Evolutionary conservation across 2,329 filamentous ascomycete species (phyloP), one percentile per base, ranked within the genome.

Genomic region (Aspergillus vadensis): DNA sequence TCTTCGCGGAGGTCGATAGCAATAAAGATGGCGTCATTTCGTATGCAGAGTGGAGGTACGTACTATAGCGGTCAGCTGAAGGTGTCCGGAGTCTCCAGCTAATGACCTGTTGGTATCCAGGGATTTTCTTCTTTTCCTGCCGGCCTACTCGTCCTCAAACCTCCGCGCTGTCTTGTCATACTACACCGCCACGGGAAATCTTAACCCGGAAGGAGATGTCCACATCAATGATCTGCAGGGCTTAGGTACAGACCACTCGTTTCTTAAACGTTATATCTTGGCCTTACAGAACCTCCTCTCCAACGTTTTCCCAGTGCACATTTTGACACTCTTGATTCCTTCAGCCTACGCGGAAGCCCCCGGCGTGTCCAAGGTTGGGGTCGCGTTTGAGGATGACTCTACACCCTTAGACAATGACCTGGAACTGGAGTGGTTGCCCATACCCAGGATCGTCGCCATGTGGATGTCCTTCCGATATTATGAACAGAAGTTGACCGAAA

Each of bases 11-110:
- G 74, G 90, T 99, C 69, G 95, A 99, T 75, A 84, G 86, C 72
- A 94, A 99, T 79, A 86, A 89, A 68, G 93, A 99, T 75, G 92
- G 92, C 2, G 81, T 82, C 65, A 96, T 98, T 68, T 92, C 85
- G 64, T 98, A 96, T 77, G 88, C 92, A 67, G 95, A 99, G 83
- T 98, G 95, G 95, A 89, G 94, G 94, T 97, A 87, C 78, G 89
- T 82, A 44, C 60, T 27, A 36, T 23, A 47, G 32, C 44, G 55
- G 50, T 57, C 56, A 49, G 43, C 39, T 43, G 48, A 38, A 47
- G n/a, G 30, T n/a, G 23, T 19, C 25, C 7, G 48, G 44, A 44
- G 47, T 39, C 50, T 39, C 21, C 23, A 52, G 52, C 48, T 57
- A 60, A 64, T 60, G 27, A 59, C 58, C 65, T 51, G 62, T 58